Evolutionary conservation across 306 rosid genomes (phyloP), one percentile per base, ranked within the genome.

Genomic region (Ormosia emarginata): DNA sequence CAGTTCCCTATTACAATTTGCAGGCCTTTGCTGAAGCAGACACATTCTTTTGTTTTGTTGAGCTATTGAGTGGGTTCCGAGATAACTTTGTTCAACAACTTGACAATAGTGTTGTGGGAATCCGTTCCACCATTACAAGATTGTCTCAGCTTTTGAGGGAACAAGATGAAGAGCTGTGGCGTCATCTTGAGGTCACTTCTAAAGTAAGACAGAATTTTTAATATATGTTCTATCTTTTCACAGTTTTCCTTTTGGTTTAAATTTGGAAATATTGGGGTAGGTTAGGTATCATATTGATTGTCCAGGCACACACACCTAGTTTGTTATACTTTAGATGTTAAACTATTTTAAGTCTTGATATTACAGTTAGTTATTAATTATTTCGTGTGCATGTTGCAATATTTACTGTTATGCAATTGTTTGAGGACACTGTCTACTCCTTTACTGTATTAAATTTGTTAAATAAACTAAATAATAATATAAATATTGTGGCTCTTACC

Each of bases 131-230:
- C 29, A 96, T 96, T 79, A 87, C 97, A 39, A 92, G 81, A 72
- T 79, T 96, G 84, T 96, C 99, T 50, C 97, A 92, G 81, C 97
- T 93, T 90, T 86, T 96, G 82, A 92, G 86, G 87, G 94, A 93
- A 86, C 97, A 96, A 56, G 99, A 96, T 82, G 99, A 93, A 82
- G 99, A 96, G 89, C 87, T 96, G 61, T 96, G 99, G 99, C 99
- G 98, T 84, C 99, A 96, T 87, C 99, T 96, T 76, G 99, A 96
- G 88, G 53, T 96, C 85, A 93, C 98, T 66, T 93, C 97, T 70
- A 96, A 96, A 86, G 99, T 93, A 92, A 84, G 92, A 79, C 18
- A 43, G 12, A 29, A 7, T 34, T 81, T 70, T 71, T 66, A 17
- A 29, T 61, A 36, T 50, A 4, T 78, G 52, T 46, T 80, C 32